Conservation (phyloP, 2,329 filamentous ascomycete genomes). For the Mollisiaceae sp. region DNA sequence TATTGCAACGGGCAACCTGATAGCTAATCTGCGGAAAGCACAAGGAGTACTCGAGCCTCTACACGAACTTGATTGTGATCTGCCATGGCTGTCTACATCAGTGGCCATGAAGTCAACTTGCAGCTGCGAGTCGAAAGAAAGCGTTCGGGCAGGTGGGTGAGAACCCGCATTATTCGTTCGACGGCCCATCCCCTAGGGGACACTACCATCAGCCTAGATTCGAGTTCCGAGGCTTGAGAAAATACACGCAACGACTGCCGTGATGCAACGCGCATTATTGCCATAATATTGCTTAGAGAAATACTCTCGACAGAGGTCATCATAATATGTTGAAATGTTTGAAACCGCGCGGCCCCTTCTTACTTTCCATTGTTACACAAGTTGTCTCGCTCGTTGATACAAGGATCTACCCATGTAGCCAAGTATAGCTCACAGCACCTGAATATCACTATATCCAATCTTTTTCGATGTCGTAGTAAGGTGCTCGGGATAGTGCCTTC, state of each 20-base stretch:
- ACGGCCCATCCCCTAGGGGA: not conserved
- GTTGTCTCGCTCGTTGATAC: not conserved
- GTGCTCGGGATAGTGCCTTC: constrained; percentile 6
- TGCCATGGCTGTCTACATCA: not conserved
- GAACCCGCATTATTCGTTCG: not conserved
- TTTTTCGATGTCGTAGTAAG: not conserved
- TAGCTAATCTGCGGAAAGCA: not conserved
- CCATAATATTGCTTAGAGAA: not conserved
- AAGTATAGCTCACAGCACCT: constrained; percentile 4
- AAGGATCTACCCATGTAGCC: not conserved
- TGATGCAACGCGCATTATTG: not conserved
- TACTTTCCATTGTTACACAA: not conserved
- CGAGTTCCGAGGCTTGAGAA: not conserved
- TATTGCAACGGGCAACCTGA: not conserved
- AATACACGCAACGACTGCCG: not conserved
- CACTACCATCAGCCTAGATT: constrained; percentile 4
- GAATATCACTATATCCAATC: not conserved
- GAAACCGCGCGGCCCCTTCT: constrained; percentile 9
- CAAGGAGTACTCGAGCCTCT: not conserved
- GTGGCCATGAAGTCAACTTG: constrained; percentile 2
- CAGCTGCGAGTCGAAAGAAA: not conserved
- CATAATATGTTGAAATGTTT: not conserved
- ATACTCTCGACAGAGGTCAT: not conserved
- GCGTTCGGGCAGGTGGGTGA: not conserved
- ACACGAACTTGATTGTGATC: not conserved